A percentile compares a stretch with the other conserved stretches of the same genome.
phyloP scores from a whole-genome alignment of 1,284 basidiomycete species.

The Ceratobasidium sp. region DNA sequence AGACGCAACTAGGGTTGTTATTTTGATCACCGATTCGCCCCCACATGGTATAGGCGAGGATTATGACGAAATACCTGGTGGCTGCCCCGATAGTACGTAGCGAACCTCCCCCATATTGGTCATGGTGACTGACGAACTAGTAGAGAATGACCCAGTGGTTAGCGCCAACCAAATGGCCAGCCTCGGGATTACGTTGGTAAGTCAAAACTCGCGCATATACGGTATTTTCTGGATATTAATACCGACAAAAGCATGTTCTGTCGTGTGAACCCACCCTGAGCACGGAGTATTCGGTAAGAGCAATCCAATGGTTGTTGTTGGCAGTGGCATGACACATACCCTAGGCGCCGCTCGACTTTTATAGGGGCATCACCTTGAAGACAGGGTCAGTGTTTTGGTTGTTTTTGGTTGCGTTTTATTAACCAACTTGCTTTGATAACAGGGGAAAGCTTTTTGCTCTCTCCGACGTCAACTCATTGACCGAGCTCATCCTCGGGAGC shows the following conservation, averaged over 20 bases:
- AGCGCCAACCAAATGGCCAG: not conserved
- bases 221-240: slow-evolving; percentile 2
- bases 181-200: not conserved
- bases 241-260: not conserved
- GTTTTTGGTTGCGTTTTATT: not conserved
- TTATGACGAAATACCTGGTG: not conserved
- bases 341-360: not conserved
- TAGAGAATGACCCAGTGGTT: not conserved
- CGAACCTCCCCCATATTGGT: not conserved
- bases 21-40: slow-evolving; percentile 2
- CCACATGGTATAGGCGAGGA: not conserved
- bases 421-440: not conserved
- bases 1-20: not conserved
- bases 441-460: slow-evolving; percentile 3
- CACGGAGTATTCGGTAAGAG: not conserved
- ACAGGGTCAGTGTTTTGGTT: not conserved
- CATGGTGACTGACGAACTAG: not conserved
- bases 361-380: not conserved
- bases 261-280: slow-evolving; percentile 1
- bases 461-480: not conserved
- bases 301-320: not conserved
- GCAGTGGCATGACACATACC: not conserved
- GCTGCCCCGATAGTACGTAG: not conserved
- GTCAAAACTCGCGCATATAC: not conserved
- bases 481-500: not conserved